These are phyloP conservation scores for Trematosphaeria pertusa DNA, from an alignment of 2,329 filamentous ascomycete genomes.

Conservation along the genomic window DNA sequence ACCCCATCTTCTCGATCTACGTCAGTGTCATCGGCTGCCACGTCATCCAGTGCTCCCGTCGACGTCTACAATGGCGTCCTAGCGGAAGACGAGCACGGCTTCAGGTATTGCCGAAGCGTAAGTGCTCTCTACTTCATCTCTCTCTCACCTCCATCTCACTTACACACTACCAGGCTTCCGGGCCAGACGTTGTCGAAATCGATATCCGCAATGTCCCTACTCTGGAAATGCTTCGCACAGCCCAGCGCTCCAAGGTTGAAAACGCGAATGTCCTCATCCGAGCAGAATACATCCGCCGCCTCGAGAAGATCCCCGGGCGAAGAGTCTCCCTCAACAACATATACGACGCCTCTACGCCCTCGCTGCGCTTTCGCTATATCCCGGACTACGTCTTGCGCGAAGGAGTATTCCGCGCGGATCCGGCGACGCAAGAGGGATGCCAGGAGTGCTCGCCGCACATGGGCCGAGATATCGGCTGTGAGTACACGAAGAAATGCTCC, in stretches of 20 bases:
- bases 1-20: constrained; percentile 33
- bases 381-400: constrained; percentile 64
- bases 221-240: constrained; percentile 42
- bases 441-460: constrained; percentile 64
- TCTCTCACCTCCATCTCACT: constrained; percentile 2
- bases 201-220: constrained; percentile 46
- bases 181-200: constrained; percentile 29
- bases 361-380: constrained; percentile 73
- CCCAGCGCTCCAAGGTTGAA: constrained; percentile 31
- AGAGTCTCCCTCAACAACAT: constrained; percentile 69
- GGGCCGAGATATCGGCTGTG: constrained; percentile 63
- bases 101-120: constrained; percentile 44
- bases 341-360: constrained; percentile 62
- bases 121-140: constrained; percentile 7
- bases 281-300: constrained; percentile 43
- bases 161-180: constrained; percentile 16
- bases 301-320: constrained; percentile 38
- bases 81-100: constrained; percentile 44
- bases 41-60: constrained; percentile 4
- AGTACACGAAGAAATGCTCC: constrained; percentile 67
- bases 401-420: constrained; percentile 66
- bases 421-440: constrained; percentile 73
- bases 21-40: constrained; percentile 24
- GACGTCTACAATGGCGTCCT: constrained; percentile 53
- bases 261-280: constrained; percentile 48